Base-by-base conservation (phyloP, 1,284 basidiomycete species). In the Lentinula novae-zelandiae region DNA sequence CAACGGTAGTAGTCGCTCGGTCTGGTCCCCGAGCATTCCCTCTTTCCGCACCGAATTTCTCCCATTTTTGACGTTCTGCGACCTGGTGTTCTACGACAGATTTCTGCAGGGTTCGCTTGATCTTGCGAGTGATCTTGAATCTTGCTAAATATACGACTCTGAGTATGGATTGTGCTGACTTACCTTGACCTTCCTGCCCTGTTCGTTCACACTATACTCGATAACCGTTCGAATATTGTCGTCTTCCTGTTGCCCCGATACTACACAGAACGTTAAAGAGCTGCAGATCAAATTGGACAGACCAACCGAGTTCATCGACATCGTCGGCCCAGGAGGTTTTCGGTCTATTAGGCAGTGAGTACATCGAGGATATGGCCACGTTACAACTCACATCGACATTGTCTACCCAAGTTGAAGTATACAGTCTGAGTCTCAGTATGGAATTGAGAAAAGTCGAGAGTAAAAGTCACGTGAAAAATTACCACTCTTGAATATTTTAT, bases 151-250 rank as follows among this genome's bases (percentile, higher is more conserved):
- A 46, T 46, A 46, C n/a, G 44, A 20, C 17, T 46, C n/a, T 46
- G 2, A 20, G 20, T 20, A 46, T 8, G 40, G 38, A 46, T 8
- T 6, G 31, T 5, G 49, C 5, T 31, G 9, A 60, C 69, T 27
- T 64, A 92, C 94, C 81, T 99, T 99, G 73, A 99, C 88, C 74
- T 92, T 95, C 76, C 96, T 95, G 17, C 95, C 96, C 27, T 96
- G 89, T 53, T 98, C 95, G 69, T 98, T 96, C 59, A 91, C 76
- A 53, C 82, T 82, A 75, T 92, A 95, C 71, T 96, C 94, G 52
- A 93, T 80, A 5, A 89, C 90, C 7, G 92, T 92, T 44, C 93
- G 86, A 69, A 98, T 96, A 69, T 96, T 92, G 67, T 93, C 90
- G 71, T 96, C 95, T 69, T 95, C 90, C 62, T 57, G 57, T 20